Evolutionary conservation across 371 early-diverging fungal genomes (phyloP).

Genomic region (Apophysomyces trapeziformis): DNA sequence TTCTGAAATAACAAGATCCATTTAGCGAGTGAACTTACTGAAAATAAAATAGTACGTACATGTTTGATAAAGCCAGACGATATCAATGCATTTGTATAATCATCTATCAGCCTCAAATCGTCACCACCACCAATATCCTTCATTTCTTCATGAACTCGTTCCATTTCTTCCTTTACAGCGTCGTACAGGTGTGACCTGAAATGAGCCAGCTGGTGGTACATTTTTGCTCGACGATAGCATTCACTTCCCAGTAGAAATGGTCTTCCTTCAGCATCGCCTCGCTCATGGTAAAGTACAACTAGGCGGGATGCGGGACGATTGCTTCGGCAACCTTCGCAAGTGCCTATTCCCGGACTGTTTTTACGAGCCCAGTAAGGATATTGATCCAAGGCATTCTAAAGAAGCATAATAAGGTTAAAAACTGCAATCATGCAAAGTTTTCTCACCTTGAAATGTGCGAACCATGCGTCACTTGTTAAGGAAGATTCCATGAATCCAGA

Average conservation of each 20-base stretch:
- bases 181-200: constrained; percentile 26
- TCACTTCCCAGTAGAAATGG: constrained; percentile 23
- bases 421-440: not conserved
- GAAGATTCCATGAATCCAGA: constrained; percentile 19
- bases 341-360: not conserved
- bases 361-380: constrained; percentile 17
- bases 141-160: constrained; percentile 1
- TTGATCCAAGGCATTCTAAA: constrained; percentile 24
- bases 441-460: constrained; percentile 25
- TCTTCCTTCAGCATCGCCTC: constrained; percentile 8
- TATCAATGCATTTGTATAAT: constrained; percentile 10
- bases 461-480: constrained; percentile 29
- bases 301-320: constrained; percentile 17
- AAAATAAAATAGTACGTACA: constrained; percentile 7
- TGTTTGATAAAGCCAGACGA: constrained; percentile 15
- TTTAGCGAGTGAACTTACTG: not conserved
- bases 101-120: not conserved
- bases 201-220: constrained; percentile 28
- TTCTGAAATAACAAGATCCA: not conserved
- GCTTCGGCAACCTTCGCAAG: constrained; percentile 25
- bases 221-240: constrained; percentile 26
- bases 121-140: not conserved
- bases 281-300: constrained; percentile 14
- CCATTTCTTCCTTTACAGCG: constrained; percentile 19
- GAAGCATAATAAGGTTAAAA: not conserved